phyloP scores from a whole-genome alignment of 306 rosid species.

The Lithocarpus polystachyus region DNA sequence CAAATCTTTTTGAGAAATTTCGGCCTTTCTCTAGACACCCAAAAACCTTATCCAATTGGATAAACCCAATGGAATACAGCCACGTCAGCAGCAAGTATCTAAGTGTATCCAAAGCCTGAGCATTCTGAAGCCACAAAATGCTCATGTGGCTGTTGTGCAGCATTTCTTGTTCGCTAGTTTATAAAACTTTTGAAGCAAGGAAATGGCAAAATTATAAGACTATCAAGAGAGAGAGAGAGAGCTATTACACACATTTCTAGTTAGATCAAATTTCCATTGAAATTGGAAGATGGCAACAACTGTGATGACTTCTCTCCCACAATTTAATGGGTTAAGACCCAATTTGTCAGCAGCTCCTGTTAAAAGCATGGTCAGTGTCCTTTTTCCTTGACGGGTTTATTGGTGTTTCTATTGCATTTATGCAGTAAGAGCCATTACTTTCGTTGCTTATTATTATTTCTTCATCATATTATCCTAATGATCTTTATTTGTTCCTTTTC shows the following conservation, averaged over 20 bases:
- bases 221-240: not conserved
- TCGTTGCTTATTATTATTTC: too few species aligned
- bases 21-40: not conserved
- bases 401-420: too few species aligned
- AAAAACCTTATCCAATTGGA: conserved; percentile 59
- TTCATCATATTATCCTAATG: too few species aligned
- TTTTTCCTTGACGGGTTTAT: not conserved
- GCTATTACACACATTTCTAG: too few species aligned
- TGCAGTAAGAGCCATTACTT: too few species aligned
- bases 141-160: conserved; percentile 45
- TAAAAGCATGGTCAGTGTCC: conserved; percentile 48
- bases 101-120: conserved; percentile 47
- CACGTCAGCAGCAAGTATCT: conserved; percentile 61
- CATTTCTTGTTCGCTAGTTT: conserved; percentile 13
- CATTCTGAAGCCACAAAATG: conserved; percentile 63
- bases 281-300: conserved; percentile 62
- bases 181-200: not conserved
- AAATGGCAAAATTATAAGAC: not conserved
- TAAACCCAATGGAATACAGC: conserved; percentile 52
- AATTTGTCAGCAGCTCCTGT: conserved; percentile 47
- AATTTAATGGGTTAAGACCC: conserved; percentile 74
- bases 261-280: not conserved
- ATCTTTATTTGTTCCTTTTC: too few species aligned
- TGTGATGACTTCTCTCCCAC: conserved; percentile 68
- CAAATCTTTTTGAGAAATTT: not conserved